These are phyloP conservation scores for Globisporangium camurandrum DNA, from an alignment of 352 stramenopile species.

Conservation along the genomic window DNA sequence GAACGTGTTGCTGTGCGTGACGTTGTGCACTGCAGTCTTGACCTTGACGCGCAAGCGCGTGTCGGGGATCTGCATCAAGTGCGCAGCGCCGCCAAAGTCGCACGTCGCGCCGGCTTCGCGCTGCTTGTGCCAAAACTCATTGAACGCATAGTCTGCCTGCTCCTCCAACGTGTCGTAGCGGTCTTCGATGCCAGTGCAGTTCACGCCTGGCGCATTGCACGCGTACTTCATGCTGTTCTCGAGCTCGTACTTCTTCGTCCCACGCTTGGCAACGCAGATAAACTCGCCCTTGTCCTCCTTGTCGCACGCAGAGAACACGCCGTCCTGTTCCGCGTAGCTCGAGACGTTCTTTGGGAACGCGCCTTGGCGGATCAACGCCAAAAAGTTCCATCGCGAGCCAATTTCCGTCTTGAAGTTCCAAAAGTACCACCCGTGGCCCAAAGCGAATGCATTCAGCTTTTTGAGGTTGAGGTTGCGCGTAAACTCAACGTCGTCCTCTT, in stretches of 20 bases:
- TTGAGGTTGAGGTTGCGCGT: constrained; percentile 85
- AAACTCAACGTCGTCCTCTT: constrained; percentile 72
- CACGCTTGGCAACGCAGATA: constrained; percentile 59
- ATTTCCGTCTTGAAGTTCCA: constrained; percentile 95
- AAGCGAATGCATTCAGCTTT: constrained; percentile 88
- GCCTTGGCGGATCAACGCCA: constrained; percentile 53
- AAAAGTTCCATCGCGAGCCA: constrained; percentile 87
- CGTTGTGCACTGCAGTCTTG: not conserved
- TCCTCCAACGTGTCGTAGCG: constrained; percentile 50
- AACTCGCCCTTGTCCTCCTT: constrained; percentile 71
- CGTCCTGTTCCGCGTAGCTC: constrained; percentile 39
- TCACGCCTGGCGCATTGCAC: constrained; percentile 36
- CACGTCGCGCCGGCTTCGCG: constrained; percentile 60
- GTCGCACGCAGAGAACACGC: constrained; percentile 57
- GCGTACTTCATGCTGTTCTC: constrained; percentile 48
- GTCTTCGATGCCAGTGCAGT: constrained; percentile 40
- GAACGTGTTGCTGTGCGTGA: constrained; percentile 2
- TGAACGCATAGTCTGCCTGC: constrained; percentile 62
- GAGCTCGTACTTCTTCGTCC: constrained; percentile 44
- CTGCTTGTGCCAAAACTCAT: constrained; percentile 63
- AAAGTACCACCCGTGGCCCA: constrained; percentile 93
- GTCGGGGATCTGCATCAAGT: constrained; percentile 28
- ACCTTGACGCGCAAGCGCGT: not conserved
- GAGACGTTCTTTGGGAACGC: constrained; percentile 73
- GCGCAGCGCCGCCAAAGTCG: constrained; percentile 61